phyloP scores from a whole-genome alignment of 140 eudicot species.

The Anethum foeniculum region DNA sequence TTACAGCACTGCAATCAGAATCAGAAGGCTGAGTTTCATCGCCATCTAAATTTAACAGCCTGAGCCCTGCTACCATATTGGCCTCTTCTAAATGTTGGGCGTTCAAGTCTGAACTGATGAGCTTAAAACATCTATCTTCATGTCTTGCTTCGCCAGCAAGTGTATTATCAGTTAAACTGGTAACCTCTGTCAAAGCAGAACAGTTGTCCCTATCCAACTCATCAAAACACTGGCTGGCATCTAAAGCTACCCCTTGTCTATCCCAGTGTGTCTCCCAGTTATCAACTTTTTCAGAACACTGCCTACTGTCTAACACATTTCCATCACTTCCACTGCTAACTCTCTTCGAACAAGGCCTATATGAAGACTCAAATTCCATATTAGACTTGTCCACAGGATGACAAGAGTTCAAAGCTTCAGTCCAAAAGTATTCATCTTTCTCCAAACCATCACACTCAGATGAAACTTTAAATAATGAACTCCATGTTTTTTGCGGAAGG shows the following conservation, averaged over 20 bases:
- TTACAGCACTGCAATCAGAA: not conserved
- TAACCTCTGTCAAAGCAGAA: not conserved
- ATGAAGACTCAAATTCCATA: conserved; percentile 14
- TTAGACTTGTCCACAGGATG: conserved; percentile 12
- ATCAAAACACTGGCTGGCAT: conserved; percentile 5
- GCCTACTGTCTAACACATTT: not conserved
- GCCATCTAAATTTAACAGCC: conserved; percentile 1
- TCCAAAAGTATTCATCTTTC: conserved; percentile 4
- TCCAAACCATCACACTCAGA: conserved; percentile 10
- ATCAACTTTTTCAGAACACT: not conserved
- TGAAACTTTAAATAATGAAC: conserved; percentile 35
- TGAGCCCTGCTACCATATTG: conserved; percentile 14
- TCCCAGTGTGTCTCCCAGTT: conserved; percentile 1
- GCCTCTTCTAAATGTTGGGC: conserved; percentile 11
- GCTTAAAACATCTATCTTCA: conserved; percentile 18
- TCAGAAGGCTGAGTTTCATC: conserved; percentile 11
- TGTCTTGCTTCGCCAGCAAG: conserved; percentile 4
- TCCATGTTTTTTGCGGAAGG: conserved; percentile 28
- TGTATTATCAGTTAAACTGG: conserved; percentile 15
- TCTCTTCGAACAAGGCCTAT: conserved; percentile 1
- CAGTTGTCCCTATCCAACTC: not conserved
- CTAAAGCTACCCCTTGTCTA: conserved; percentile 10
- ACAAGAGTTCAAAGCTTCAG: conserved; percentile 1
- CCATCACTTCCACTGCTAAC: conserved; percentile 13
- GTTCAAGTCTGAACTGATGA: conserved; percentile 12